Base-by-base conservation (phyloP, 495 filamentous ascomycete species). In the Letharia columbiana region DNA sequence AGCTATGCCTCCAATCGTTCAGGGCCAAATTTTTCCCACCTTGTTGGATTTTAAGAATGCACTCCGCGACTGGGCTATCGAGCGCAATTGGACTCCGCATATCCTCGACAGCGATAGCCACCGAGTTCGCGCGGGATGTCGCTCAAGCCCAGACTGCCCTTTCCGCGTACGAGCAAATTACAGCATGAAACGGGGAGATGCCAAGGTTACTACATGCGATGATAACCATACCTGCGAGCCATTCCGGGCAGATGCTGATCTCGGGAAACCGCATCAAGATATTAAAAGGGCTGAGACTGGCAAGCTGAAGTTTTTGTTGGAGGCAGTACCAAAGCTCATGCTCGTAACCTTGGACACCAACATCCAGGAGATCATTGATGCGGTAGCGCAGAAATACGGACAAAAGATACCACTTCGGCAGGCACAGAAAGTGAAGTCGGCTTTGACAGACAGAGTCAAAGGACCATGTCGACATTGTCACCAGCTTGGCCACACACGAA, bases 91-190 rank as follows among this genome's bases (percentile, higher is more conserved):
- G 70, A 76, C 76, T 61, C 76, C 76, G 12, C 74, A 75, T 28
- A 78, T 78, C 61, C 72, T 78, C 28, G 76, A 78, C 62, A 72
- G 70, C 33, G 76, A 78, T 62, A 76, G 74, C 12, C 73, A 74
- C 44, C 73, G 76, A 33, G 76, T 78, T 33, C 74, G 76, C 54
- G 76, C 76, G 33, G 76, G 76, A 35, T 78, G 76, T 49, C 73
- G 76, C 33, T 69, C 75, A 20, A 70, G 71, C 47, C 71, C 73
- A 33, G 70, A 75, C 57, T 78, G 76, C 60, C 74, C 75, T 11
- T 78, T 78, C 61, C 71, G 75, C 40, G 76, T 78, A 37, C 68
- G 76, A 23, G 74, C 73, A 41, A 78, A 77, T 61, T 78, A 73
- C 71, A 76, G 73, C 50, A 66, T 65, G 12, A 73, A 73, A 47